Evolutionary conservation across 139 green algal species (phyloP).

Genomic region (Ettlia oleoabundans): DNA sequence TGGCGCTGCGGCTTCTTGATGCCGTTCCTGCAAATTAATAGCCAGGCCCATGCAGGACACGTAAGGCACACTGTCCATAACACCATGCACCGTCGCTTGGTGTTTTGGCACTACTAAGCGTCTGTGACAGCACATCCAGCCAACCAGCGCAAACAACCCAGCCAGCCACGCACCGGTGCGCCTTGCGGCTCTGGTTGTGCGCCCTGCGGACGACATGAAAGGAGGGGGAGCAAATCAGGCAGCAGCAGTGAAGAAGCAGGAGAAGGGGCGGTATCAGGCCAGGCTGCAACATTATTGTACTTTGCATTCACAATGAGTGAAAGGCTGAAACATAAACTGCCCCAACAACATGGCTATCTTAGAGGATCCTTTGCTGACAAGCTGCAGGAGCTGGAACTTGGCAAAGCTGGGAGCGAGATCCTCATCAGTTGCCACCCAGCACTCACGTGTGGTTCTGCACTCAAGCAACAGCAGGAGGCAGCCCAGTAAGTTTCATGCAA

Average conservation of each 20-base stretch:
- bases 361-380: too few species aligned
- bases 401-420: neutral
- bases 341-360: neutral
- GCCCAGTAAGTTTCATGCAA: neutral
- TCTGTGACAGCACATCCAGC: neutral
- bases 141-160: too few species aligned
- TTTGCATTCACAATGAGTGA: too few species aligned
- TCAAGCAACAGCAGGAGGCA: neutral
- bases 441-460: neutral
- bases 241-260: neutral
- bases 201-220: constrained; percentile 65
- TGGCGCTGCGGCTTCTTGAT: constrained; percentile 94
- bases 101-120: too few species aligned
- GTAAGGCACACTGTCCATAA: neutral
- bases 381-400: too few species aligned
- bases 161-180: constrained; percentile 59
- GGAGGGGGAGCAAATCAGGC: neutral
- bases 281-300: too few species aligned
- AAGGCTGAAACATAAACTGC: neutral
- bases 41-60: too few species aligned
- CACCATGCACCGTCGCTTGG: neutral
- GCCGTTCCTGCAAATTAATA: constrained; percentile 60
- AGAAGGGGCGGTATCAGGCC: neutral
- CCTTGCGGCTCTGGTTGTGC: constrained; percentile 95
- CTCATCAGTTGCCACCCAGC: neutral